Evolutionary conservation across 257 asterid species (phyloP).

Genomic region (Solanum gracilifrons): DNA sequence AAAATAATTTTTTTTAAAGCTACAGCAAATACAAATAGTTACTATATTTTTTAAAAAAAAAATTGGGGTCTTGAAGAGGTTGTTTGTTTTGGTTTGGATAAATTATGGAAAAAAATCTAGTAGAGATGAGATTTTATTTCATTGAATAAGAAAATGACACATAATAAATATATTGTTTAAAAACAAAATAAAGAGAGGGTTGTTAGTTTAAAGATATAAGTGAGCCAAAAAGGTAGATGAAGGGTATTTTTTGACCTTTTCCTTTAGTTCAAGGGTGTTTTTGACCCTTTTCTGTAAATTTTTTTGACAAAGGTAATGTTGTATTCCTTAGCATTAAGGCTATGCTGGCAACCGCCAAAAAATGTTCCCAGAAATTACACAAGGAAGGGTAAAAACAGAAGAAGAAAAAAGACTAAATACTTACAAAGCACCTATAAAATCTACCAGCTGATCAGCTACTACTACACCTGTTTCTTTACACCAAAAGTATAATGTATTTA

Average conservation of each 20-base stretch:
- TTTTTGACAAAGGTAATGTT: not conserved
- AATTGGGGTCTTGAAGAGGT: not conserved
- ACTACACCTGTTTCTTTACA: not conserved
- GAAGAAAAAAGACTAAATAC: not conserved
- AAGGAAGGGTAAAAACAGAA: not conserved
- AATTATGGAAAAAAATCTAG: not conserved
- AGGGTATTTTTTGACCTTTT: not conserved
- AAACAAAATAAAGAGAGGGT: not conserved
- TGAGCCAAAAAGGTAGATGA: not conserved
- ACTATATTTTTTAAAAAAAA: not conserved
- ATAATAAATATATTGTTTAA: no score
- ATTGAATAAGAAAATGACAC: not conserved
- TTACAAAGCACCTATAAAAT: not conserved
- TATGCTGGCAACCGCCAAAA: not conserved
- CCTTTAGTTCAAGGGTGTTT: not conserved
- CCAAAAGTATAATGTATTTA: not conserved
- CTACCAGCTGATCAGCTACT: not conserved
- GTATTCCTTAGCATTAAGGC: not conserved
- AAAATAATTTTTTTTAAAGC: not conserved
- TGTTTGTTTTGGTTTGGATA: not conserved
- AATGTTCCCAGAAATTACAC: not conserved
- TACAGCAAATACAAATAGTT: not conserved
- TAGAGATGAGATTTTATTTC: not conserved
- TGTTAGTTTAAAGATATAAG: not conserved
- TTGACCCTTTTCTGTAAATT: not conserved